Percentiles rank a stretch among this genome's conserved stretches.
phyloP scores from a whole-genome alignment of 2,329 filamentous ascomycete genomes.

The Fusarium xylarioides region DNA sequence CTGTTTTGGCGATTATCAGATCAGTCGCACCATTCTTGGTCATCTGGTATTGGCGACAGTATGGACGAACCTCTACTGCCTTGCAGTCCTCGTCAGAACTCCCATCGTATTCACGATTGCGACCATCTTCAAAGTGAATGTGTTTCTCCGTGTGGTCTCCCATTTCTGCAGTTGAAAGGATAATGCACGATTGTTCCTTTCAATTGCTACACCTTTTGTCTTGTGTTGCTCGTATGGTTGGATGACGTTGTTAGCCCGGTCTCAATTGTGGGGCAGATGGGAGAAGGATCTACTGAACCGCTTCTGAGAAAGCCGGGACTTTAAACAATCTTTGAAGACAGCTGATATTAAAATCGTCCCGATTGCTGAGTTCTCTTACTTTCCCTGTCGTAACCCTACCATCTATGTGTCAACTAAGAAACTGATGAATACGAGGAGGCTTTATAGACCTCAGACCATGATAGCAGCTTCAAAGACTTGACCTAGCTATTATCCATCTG shows the following conservation, averaged over 20 bases:
- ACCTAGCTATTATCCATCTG: not conserved
- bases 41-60: not conserved
- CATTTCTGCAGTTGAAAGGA: conserved; percentile 15
- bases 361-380: not conserved
- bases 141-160: conserved; percentile 34
- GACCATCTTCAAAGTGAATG: conserved; percentile 47
- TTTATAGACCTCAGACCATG: not conserved
- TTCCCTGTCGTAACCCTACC: not conserved
- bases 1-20: conserved; percentile 45
- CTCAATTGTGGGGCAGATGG: conserved; percentile 28
- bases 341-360: not conserved
- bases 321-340: not conserved
- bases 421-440: not conserved
- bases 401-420: not conserved
- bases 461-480: not conserved
- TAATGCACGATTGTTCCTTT: not conserved
- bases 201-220: conserved; percentile 3
- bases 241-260: conserved; percentile 26
- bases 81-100: conserved; percentile 60
- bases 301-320: not conserved
- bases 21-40: conserved; percentile 1
- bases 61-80: conserved; percentile 59
- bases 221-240: conserved; percentile 14
- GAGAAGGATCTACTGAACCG: conserved; percentile 12
- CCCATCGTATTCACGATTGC: conserved; percentile 50